Evolutionary conservation across 805 yeast species (phyloP).

Genomic region (Kodamaea nitidulidarum): DNA sequence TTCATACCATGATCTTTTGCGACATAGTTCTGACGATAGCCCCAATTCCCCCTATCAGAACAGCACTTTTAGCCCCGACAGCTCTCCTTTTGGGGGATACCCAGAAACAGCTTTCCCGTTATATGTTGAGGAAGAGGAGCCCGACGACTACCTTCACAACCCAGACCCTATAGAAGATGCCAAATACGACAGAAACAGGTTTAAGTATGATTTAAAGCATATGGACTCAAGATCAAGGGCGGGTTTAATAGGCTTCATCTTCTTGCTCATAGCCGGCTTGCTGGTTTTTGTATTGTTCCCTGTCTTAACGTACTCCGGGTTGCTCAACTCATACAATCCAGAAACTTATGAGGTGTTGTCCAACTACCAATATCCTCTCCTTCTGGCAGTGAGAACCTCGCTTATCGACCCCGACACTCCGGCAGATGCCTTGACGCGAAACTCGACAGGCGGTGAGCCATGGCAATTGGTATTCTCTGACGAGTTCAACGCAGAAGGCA

Average conservation of each 20-base stretch:
- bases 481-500: slow-evolving; percentile 38
- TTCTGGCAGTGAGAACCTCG: slow-evolving; percentile 18
- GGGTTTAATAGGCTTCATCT: slow-evolving; percentile 57
- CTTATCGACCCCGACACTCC: slow-evolving; percentile 27
- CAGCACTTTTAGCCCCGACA: slow-evolving; percentile 15
- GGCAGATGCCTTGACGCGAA: slow-evolving; percentile 10
- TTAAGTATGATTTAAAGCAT: slow-evolving; percentile 56
- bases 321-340: slow-evolving; percentile 27
- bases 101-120: slow-evolving; percentile 90
- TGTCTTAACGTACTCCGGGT: slow-evolving; percentile 76
- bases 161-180: slow-evolving; percentile 95
- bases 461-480: slow-evolving; percentile 38
- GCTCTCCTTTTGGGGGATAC: slow-evolving; percentile 84
- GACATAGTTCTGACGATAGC: not conserved
- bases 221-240: slow-evolving; percentile 59
- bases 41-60: too few species aligned
- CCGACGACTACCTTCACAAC: slow-evolving; percentile 89
- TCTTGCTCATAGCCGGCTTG: slow-evolving; percentile 56
- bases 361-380: slow-evolving; percentile 22
- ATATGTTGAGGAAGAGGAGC: slow-evolving; percentile 85
- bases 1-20: slow-evolving; percentile 16
- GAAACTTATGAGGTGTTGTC: slow-evolving; percentile 44
- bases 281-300: slow-evolving; percentile 74
- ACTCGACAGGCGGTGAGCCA: slow-evolving; percentile 17
- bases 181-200: slow-evolving; percentile 66